Base-by-base conservation (phyloP, 2,329 filamentous ascomycete genomes). In the Mycosphaerella sp. region DNA sequence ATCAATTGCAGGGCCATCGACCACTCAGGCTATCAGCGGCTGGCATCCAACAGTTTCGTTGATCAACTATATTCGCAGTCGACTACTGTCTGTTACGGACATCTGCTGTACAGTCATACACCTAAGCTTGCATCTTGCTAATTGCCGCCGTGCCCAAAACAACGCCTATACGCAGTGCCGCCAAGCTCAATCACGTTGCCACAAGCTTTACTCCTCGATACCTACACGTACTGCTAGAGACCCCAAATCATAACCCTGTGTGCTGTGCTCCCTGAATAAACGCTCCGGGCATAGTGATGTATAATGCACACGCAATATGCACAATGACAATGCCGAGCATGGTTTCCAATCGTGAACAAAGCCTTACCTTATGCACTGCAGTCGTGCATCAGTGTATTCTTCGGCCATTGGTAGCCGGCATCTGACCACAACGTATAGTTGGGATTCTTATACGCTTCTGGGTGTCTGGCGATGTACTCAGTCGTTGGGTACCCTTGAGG, bases 401-500 rank as follows among this genome's bases (percentile, higher is more conserved):
- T 70, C 8, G 73, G 73, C 71, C 70, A 72, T 14, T 51, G 18
- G 46, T 67, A 70, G 40, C 66, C 66, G 14, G 66, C 57, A n/a
- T 65, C 55, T 44, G 51, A 56, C 70, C 74, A 68, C 60, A 75
- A 73, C 9, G 77, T 79, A 1, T 73, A 56, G 58, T 80, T 79
- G 0, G 71, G 67, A 60, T 78, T 77, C 32, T 67, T 71, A 56
- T 77, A 78, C 17, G 75, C 72, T 41, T 66, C 65, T 0, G 70
- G 68, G 54, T 77, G 75, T 18, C 72, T 63, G 46, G 68, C 65
- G 59, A 78, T 77, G 50, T 78, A 78, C 47, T 74, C 59, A 0
- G 75, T 78, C 2, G 75, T 78, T 54, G 75, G 73, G 54, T 74
- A 78, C 3, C 75, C 77, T 1, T 71, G 71, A 6, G 77, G 78